Conservation (phyloP, 2,329 filamentous ascomycete genomes). For the Beauveria sp. region DNA sequence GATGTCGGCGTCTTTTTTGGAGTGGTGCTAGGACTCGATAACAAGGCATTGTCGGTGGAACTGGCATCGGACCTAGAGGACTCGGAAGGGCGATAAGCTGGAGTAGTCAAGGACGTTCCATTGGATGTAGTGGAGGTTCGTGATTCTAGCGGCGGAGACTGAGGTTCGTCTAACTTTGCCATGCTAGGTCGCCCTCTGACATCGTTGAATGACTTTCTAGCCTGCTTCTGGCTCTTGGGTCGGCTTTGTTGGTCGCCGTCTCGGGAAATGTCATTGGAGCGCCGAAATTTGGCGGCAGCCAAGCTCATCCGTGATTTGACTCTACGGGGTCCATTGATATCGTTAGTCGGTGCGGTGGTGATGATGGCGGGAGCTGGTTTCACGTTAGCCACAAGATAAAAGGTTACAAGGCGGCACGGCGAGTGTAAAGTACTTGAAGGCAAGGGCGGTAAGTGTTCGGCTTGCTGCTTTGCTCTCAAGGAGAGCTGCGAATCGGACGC, state of each 20-base stretch:
- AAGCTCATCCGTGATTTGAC: conserved; percentile 49
- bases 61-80: conserved; percentile 87
- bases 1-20: conserved; percentile 54
- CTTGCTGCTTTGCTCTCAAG: conserved; percentile 62
- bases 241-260: conserved; percentile 12
- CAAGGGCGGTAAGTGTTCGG: conserved; percentile 48
- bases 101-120: conserved; percentile 40
- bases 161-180: conserved; percentile 49
- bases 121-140: conserved; percentile 22
- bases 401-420: conserved; percentile 12
- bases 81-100: conserved; percentile 48
- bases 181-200: conserved; percentile 25
- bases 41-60: conserved; percentile 58
- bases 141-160: conserved; percentile 23
- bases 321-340: conserved; percentile 46
- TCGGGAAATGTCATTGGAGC: conserved; percentile 40
- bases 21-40: conserved; percentile 52
- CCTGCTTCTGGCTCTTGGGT: conserved; percentile 13
- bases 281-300: conserved; percentile 42
- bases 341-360: conserved; percentile 78
- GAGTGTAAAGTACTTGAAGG: conserved; percentile 42
- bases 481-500: conserved; percentile 89
- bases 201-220: conserved; percentile 39
- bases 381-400: conserved; percentile 19
- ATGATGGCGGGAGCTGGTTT: conserved; percentile 65